Evolutionary conservation across 2,329 filamentous ascomycete species (phyloP).

Genomic region (Fusarium sp.): DNA sequence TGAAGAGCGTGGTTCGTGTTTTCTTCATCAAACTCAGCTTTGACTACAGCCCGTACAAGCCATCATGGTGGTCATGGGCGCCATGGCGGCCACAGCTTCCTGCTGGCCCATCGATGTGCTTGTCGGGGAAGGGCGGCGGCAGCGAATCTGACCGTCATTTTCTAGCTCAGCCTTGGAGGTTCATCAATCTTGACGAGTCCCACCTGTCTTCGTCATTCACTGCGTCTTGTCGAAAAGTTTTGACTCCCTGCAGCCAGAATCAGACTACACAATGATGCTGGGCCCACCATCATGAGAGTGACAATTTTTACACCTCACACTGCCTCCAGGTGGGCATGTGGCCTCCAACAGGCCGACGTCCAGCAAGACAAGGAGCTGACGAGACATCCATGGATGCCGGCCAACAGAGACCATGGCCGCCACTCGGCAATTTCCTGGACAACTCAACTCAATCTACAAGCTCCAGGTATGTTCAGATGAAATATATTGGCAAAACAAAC

Average conservation of each 20-base stretch:
- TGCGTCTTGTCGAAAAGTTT: neutral
- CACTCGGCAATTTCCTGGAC: neutral
- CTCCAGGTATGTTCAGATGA: neutral
- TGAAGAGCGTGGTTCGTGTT: neutral
- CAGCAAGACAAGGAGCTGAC: neutral
- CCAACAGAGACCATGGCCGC: neutral
- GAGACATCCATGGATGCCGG: neutral
- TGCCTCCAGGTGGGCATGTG: neutral
- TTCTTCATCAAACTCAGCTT: conserved; percentile 10
- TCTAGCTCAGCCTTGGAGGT: neutral
- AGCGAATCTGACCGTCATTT: conserved; percentile 1
- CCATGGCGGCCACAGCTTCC: neutral
- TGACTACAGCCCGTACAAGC: conserved; percentile 2
- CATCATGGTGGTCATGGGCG: neutral
- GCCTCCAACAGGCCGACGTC: neutral
- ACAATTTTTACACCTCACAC: neutral
- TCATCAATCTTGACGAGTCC: neutral
- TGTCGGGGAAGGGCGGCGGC: neutral
- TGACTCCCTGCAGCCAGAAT: neutral
- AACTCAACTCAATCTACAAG: neutral
- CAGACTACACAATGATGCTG: neutral
- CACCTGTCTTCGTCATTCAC: neutral
- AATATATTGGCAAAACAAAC: neutral
- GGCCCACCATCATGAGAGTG: conserved; percentile 1
- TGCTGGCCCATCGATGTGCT: neutral